Conservation (phyloP, 306 rosid genomes). For the Spatholobus suberectus region DNA sequence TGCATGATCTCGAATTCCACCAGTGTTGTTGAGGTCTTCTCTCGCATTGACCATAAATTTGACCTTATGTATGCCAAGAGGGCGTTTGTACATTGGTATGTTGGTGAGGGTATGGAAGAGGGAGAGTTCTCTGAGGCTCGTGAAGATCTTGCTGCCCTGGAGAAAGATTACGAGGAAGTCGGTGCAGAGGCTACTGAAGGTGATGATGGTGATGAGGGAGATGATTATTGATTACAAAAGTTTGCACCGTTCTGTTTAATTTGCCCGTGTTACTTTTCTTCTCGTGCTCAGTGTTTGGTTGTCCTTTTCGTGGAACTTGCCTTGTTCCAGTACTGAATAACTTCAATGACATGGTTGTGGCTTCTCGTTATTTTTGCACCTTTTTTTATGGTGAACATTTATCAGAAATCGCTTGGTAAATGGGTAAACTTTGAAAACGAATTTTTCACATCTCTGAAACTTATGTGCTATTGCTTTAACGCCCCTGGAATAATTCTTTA, state of each 20-base stretch:
- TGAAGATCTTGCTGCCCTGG: constrained; percentile 81
- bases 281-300: background rate
- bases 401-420: background rate
- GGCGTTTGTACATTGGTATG: constrained; percentile 90
- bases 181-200: constrained; percentile 84
- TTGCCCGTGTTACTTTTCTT: background rate
- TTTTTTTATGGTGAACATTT: too few relatives aligned
- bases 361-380: too few relatives aligned
- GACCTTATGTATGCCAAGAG: constrained; percentile 64
- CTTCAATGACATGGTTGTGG: too few relatives aligned
- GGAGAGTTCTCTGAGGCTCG: constrained; percentile 96
- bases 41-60: constrained; percentile 57
- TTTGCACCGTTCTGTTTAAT: background rate
- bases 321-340: constrained; percentile 34
- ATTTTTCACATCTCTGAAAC: background rate
- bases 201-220: constrained; percentile 75
- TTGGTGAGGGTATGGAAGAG: constrained; percentile 94
- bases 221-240: constrained; percentile 57
- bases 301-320: background rate
- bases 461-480: background rate
- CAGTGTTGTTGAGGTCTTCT: constrained; percentile 73
- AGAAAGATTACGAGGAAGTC: constrained; percentile 85
- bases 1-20: constrained; percentile 90
- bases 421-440: background rate
- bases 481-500: too few relatives aligned